Base-by-base conservation (phyloP, 1,284 basidiomycete genomes). In the Polyporus tsugae region DNA sequence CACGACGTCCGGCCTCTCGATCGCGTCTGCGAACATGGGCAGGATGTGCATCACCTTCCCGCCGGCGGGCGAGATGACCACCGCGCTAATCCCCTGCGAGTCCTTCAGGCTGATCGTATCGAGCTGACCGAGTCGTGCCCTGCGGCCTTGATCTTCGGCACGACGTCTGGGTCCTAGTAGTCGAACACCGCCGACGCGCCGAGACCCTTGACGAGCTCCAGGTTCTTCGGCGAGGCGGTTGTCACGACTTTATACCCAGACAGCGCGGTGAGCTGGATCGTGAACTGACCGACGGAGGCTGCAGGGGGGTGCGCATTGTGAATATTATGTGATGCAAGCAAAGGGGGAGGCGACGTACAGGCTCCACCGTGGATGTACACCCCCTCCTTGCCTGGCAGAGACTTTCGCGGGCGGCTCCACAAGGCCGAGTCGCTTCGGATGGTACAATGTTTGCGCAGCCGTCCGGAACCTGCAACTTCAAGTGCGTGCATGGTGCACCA, bases 151-250 rank as follows among this genome's bases (percentile, higher is more conserved):
- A 77, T 58, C 64, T 70, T 63, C 17, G 41, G 17, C 10, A 76
- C 67, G 17, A 70, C 73, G 2, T 71, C 67, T 7, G 73, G 68
- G 52, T 74, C 76, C 11, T 62, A 64, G 72, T 77, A 74, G 70
- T 83, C 79, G 71, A 83, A 78, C 2, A 81, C 79, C 1, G 74
- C 80, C 57, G 82, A 78, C 0, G 85, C 85, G 10, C 85, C 85
- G 55, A 80, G 78, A 3, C 74, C 67, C 69, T 80, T 80, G 68
- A 83, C 73, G 22, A 83, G 76, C 6, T 78, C 80, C 62, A 75
- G 78, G 70, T 83, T 82, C 38, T 77, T 76, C 1, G 82, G 79
- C 6, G 81, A 83, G 29, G 82, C 78, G 11, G 82, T 82, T 4
- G 84, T 79, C 62, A 81, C 76, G 49, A 84, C 81, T 44, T 77